A percentile compares a stretch with the other conserved stretches of the same genome.
Evolutionary conservation across 2,329 filamentous ascomycete genomes (phyloP).

Genomic region (Penicillium sp.): DNA sequence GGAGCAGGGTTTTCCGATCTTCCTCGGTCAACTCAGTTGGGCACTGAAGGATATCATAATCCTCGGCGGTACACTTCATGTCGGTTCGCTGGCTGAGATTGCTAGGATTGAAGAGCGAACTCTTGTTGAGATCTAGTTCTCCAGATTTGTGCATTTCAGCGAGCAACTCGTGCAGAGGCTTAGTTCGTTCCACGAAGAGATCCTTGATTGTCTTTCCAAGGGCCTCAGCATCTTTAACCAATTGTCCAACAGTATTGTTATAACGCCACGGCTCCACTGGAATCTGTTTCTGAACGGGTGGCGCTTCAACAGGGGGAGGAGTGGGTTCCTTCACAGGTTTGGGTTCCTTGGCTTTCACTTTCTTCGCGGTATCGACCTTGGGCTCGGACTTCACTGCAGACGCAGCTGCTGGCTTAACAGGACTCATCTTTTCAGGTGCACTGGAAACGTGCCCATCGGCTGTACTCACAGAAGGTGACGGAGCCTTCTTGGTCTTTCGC

Average conservation of each 20-base stretch:
- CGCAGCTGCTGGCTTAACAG: slow-evolving; percentile 14
- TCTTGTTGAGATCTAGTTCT: slow-evolving; percentile 38
- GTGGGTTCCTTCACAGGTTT: slow-evolving; percentile 24
- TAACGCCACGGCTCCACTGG: slow-evolving; percentile 36
- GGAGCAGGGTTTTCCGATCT: slow-evolving; percentile 43
- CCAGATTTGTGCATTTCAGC: slow-evolving; percentile 41
- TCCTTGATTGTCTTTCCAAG: slow-evolving; percentile 40
- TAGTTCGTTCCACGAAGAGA: slow-evolving; percentile 41
- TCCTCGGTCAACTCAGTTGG: slow-evolving; percentile 44
- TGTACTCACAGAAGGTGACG: slow-evolving; percentile 27
- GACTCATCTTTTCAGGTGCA: slow-evolving; percentile 16
- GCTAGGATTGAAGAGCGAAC: slow-evolving; percentile 43
- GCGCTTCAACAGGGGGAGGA: slow-evolving; percentile 21
- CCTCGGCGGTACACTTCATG: slow-evolving; percentile 43
- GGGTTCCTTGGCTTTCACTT: slow-evolving; percentile 24
- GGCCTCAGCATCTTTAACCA: slow-evolving; percentile 41
- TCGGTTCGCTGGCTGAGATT: slow-evolving; percentile 43
- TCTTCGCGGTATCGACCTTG: slow-evolving; percentile 26
- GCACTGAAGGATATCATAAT: slow-evolving; percentile 42
- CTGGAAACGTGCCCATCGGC: slow-evolving; percentile 12
- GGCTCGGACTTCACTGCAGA: slow-evolving; percentile 24
- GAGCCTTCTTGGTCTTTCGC: slow-evolving; percentile 56
- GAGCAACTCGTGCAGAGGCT: slow-evolving; percentile 39
- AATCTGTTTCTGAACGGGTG: slow-evolving; percentile 20
- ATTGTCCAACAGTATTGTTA: slow-evolving; percentile 42